These are phyloP conservation scores for Candida jianshihensis DNA, from an alignment of 805 yeast genomes.

Conservation along the genomic window DNA sequence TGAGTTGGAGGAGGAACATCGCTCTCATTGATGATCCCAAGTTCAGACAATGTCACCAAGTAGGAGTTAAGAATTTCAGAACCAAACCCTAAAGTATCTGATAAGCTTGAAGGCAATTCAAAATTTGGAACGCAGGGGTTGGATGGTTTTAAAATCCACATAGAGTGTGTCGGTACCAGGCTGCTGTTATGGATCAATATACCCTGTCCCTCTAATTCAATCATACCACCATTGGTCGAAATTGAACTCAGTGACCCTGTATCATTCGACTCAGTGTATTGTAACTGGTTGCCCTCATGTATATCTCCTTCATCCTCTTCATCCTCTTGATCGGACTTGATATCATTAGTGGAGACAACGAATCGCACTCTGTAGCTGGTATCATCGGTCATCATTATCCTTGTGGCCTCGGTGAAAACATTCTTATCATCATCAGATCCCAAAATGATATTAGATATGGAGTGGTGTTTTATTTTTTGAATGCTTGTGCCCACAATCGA, in stretches of 20 bases:
- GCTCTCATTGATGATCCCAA: constrained; percentile 55
- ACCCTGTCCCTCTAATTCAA: constrained; percentile 91
- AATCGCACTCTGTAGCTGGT: constrained; percentile 74
- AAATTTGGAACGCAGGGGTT: constrained; percentile 55
- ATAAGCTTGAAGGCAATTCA: constrained; percentile 62
- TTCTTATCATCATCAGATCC: constrained; percentile 58
- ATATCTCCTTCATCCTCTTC: constrained; percentile 7
- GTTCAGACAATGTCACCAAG: constrained; percentile 54
- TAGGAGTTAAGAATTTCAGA: constrained; percentile 76
- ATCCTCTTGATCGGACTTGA: constrained; percentile 20
- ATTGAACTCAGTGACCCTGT: constrained; percentile 28
- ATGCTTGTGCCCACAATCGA: constrained; percentile 62
- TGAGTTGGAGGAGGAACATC: constrained; percentile 73
- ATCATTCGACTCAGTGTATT: too few relatives aligned
- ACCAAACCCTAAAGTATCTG: constrained; percentile 83
- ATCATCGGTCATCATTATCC: constrained; percentile 66
- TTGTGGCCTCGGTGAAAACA: constrained; percentile 65
- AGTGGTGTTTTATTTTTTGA: constrained; percentile 44
- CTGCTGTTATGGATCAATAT: constrained; percentile 70
- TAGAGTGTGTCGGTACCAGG: constrained; percentile 65
- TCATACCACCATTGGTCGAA: constrained; percentile 53
- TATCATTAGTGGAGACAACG: constrained; percentile 37
- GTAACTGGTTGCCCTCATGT: too few relatives aligned
- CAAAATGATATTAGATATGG: constrained; percentile 55
- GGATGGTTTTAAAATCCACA: constrained; percentile 90